Evolutionary conservation across 2,329 filamentous ascomycete species (phyloP), one percentile per base, ranked within the genome.

Genomic region (Aaosphaeria arxii): DNA sequence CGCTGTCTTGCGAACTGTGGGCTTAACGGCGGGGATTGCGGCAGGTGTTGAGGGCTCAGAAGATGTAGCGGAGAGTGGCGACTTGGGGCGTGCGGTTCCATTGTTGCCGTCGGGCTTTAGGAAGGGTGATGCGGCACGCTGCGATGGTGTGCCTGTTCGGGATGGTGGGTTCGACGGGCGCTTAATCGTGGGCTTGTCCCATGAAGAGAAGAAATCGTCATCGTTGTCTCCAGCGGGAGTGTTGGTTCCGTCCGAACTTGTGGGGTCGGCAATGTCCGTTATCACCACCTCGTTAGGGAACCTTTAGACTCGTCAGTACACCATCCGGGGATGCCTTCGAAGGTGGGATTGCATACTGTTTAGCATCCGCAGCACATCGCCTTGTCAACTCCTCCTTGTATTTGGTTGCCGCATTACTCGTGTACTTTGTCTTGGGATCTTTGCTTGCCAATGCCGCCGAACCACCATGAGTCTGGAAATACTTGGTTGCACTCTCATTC

Each of bases 171-270:
- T 95, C 55, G 90, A 96, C 33, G 92, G 92, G 61, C 91, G 86
- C 80, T 97, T 99, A 74, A 99, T 95, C 4, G 91, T 83, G 24
- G 94, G 94, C 76, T 97, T 96, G 67, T 97, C 94, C 94, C 92
- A 99, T 1, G 91, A 96, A 7, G 92, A 96, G 75, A 99, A 99
- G 79, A 99, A 99, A 70, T 97, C 94, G 64, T 96, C 91, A 17
- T 87, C 85, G 11, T 49, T 46, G 58, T 96, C 91, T 57, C 85
- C 87, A 41, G 87, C 82, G n/a, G 91, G 89, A 7, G 90, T 95
- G 56, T 80, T 83, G 35, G 83, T 78, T 56, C 82, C 85, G 51
- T 89, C 86, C 45, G 74, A 75, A 40, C 67, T 59, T 43, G 80
- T 76, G 28, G 75, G 76, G 45, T 80, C 78, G 47, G 75, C 73